Evolutionary conservation across 148 eudicot species (phyloP).

Genomic region (Limonium bicolor): DNA sequence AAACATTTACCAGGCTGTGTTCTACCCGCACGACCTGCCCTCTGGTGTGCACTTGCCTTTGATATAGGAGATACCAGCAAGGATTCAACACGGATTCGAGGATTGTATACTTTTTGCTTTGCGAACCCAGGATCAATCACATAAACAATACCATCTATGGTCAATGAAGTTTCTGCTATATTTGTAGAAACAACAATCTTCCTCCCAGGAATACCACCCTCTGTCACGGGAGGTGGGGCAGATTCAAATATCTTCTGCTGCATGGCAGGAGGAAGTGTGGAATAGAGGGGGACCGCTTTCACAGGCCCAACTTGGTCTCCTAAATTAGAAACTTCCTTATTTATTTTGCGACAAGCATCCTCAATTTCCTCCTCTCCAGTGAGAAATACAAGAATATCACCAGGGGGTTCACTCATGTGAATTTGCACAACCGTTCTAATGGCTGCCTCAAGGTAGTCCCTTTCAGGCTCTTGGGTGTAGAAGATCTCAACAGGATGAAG

Average conservation of each 20-base stretch:
- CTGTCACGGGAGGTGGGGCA: slow-evolving; percentile 48
- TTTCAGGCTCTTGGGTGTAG: slow-evolving; percentile 76
- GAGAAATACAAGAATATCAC: slow-evolving; percentile 66
- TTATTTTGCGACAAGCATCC: slow-evolving; percentile 43
- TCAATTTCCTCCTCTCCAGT: slow-evolving; percentile 76
- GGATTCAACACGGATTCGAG: slow-evolving; percentile 60
- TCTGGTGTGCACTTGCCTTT: slow-evolving; percentile 63
- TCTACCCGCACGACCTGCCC: slow-evolving; percentile 80
- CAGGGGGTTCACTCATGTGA: slow-evolving; percentile 56
- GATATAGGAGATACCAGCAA: slow-evolving; percentile 58
- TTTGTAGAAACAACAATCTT: slow-evolving; percentile 64
- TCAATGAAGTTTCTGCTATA: slow-evolving; percentile 62
- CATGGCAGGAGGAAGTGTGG: slow-evolving; percentile 66
- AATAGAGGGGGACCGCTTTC: slow-evolving; percentile 47
- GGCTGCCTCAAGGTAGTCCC: slow-evolving; percentile 85
- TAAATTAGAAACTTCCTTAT: slow-evolving; percentile 28
- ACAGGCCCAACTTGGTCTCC: slow-evolving; percentile 49
- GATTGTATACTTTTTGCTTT: slow-evolving; percentile 58
- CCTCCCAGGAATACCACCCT: slow-evolving; percentile 67
- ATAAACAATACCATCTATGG: slow-evolving; percentile 64
- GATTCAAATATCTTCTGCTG: slow-evolving; percentile 64
- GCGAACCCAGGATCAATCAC: slow-evolving; percentile 67
- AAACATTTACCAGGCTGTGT: slow-evolving; percentile 69
- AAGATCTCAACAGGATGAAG: slow-evolving; percentile 87
- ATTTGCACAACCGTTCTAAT: slow-evolving; percentile 81